Base-by-base conservation (phyloP, 768 basidiomycete species). In the Hemileccinum impolitum region DNA sequence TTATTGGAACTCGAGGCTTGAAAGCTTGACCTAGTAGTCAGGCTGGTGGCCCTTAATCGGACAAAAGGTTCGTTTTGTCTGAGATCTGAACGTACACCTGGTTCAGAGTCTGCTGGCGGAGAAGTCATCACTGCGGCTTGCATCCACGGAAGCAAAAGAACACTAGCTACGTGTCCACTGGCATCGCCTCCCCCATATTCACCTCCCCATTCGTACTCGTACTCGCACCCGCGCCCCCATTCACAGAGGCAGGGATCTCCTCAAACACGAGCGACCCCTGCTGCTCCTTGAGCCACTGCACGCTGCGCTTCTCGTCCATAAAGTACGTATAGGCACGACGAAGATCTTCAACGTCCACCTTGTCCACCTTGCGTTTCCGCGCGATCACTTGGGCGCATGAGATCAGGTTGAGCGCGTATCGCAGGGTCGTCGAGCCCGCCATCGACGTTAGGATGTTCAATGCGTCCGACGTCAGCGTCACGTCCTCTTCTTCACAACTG, bases 401-500 rank as follows among this genome's bases (percentile, higher is more conserved):
- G 55, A 99, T 98, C 48, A 97, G 74, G 70, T 98, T 95, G 38
- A 98, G 80, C 0, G 92, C 89, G 63, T 96, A 98, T 48, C 95
- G 86, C 35, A 98, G 75, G 0, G 94, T 96, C 6, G 95, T 94
- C 55, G 92, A 82, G 53, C 75, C 70, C 1, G 92, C 94, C 82
- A 99, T 95, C 2, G 84, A 79, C 3, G 92, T 89, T 30, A 99
- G 73, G n/a, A 94, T 85, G 28, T 78, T 76, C 36, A 81, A 66
- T 1, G 94, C 92, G 17, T 85, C 84, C 1, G 77, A 61, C 1
- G 85, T 77, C 23, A 99, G 76, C 26, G 82, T 80, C 13, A 96
- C 94, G 59, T 98, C 96, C 67, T 99, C 96, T 67, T 99, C 96
- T 70, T 94, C 85, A 57, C 90, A 90, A 48, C 90, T 92, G 46